A percentile compares a stretch with the other conserved stretches of the same genome.
Conservation (phyloP, 345 rosid genomes). For the Eucalyptus sp. region DNA sequence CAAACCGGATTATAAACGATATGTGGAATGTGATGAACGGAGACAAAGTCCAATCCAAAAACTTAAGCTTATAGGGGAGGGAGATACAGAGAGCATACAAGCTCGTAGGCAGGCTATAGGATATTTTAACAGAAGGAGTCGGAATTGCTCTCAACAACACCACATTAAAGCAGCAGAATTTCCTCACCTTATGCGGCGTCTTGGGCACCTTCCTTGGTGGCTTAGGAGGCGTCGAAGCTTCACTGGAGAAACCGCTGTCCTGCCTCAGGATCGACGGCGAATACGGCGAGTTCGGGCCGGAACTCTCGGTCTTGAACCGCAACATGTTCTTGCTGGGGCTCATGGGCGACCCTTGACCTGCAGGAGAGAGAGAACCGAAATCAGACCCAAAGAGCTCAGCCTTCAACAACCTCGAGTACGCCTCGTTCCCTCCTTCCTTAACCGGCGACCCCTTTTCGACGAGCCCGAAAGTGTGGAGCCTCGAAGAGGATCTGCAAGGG, state of each 20-base stretch:
- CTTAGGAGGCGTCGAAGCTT: constrained; percentile 73
- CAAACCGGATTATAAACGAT: not conserved
- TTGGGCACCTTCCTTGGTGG: constrained; percentile 90
- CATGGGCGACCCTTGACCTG: constrained; percentile 75
- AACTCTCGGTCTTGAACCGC: constrained; percentile 76
- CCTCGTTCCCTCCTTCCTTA: constrained; percentile 91
- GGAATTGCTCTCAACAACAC: not conserved
- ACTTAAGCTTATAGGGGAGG: not conserved
- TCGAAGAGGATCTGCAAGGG: constrained; percentile 92
- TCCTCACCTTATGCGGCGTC: constrained; percentile 82
- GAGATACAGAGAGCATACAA: not conserved
- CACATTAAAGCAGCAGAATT: not conserved
- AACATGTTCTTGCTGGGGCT: constrained; percentile 77
- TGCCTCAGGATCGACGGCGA: constrained; percentile 75
- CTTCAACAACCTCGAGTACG: constrained; percentile 61
- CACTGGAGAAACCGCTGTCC: constrained; percentile 48
- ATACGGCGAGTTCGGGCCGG: constrained; percentile 67
- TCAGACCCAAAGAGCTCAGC: constrained; percentile 95
- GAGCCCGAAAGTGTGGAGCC: constrained; percentile 82
- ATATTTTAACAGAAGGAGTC: not conserved
- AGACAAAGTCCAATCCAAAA: not conserved
- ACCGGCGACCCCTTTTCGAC: constrained; percentile 64
- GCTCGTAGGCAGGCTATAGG: not conserved
- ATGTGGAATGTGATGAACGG: not conserved
- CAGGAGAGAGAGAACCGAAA: constrained; percentile 74